Base-by-base conservation (phyloP, 2,329 filamentous ascomycete genomes). In the Nemania sp. region DNA sequence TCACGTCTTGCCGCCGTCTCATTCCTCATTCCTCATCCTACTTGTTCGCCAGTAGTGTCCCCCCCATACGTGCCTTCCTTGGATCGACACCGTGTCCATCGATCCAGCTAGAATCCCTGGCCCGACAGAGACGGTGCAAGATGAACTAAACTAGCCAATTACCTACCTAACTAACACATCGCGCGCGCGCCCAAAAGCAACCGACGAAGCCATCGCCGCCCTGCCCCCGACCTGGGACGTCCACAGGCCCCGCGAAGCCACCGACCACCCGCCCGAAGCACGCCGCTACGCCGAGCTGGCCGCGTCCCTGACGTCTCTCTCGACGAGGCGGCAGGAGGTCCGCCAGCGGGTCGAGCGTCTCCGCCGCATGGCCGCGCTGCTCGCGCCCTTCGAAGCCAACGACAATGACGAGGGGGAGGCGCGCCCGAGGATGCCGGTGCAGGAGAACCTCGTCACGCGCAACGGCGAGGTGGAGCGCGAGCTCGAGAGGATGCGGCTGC, bases 361-460 rank as follows among this genome's bases (percentile, higher is more conserved):
- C 68, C 81, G 75, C 58, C 76, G 71, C 66, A 80, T 90, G 45
- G 77, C 81, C 29, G 72, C 72, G 11, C 69, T 85, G 3, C 72
- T 90, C 2, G 77, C 77, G 35, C 84, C 84, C 0, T 81, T 88
- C 47, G 39, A 65, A 69, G 21, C 54, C n/a, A 68, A 70, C 3
- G 57, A 55, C 9, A 62, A 43, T n/a, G 17, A 49, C 17, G 54
- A 74, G 69, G 75, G 7, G 18, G 40, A 13, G 2, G 13, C 10
- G 15, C 10, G 46, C 46, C 13, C 46, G 9, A 48, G 7, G 13
- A 50, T 35, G 2, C 13, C 54, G 1, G 76, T 89, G 6, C 89
- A 92, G 72, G 82, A 85, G 59, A 91, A 90, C 70, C 73, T 92
- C 3, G 80, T 89, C 1, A 87, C 85, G 52, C 82, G 83, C 34